Evolutionary conservation across 495 filamentous ascomycete genomes (phyloP).

Genomic region (Aspergillus haitiensis): DNA sequence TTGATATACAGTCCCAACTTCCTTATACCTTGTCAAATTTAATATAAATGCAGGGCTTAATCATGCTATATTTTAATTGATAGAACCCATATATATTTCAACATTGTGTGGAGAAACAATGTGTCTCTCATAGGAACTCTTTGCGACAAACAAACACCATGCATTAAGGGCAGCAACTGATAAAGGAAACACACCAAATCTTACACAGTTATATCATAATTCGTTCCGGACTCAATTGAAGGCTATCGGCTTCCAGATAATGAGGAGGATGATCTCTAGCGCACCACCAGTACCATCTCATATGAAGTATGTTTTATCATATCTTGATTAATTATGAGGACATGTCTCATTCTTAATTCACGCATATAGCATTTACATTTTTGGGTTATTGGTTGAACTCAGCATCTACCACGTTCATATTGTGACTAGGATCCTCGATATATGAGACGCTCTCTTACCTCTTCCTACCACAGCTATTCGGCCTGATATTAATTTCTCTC

Average conservation of each 20-base stretch:
- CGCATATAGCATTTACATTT: background rate
- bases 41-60: background rate
- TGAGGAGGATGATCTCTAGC: conserved; percentile 2
- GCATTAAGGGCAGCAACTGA: background rate
- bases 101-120: conserved; percentile 3
- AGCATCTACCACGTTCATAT: background rate
- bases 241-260: background rate
- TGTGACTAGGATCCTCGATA: background rate
- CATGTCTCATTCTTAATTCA: background rate
- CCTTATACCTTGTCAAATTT: too few species aligned
- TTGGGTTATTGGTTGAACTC: background rate
- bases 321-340: background rate
- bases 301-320: conserved; percentile 15
- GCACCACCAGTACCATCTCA: background rate
- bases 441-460: background rate
- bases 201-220: background rate
- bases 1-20: background rate
- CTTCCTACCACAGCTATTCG: background rate
- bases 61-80: background rate
- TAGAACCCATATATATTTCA: background rate
- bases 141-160: conserved; percentile 1
- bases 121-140: background rate
- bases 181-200: background rate
- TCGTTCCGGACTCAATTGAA: background rate
- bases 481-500: too few species aligned